Conservation (phyloP, 768 basidiomycete species). For the Porpolomopsis calyptriformis region DNA sequence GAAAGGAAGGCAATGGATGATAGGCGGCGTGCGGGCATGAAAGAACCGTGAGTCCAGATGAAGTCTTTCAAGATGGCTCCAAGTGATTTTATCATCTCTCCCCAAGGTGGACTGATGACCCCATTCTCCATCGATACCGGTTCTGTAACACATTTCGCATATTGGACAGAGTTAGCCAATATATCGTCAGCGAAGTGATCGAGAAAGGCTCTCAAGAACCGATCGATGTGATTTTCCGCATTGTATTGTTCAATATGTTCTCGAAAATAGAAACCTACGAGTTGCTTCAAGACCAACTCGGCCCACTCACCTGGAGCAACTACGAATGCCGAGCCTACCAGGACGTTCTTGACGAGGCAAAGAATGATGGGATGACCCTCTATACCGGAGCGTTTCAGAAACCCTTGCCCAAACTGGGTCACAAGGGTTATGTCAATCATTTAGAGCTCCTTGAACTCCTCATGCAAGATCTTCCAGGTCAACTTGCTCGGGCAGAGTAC, state of each 20-base stretch:
- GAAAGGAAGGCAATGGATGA: constrained; percentile 51
- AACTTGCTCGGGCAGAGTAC: constrained; percentile 40
- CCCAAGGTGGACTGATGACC: constrained; percentile 58
- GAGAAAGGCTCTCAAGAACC: constrained; percentile 52
- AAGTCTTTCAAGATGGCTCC: constrained; percentile 5
- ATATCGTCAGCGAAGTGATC: constrained; percentile 56
- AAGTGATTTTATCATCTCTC: constrained; percentile 1
- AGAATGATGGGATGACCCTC: constrained; percentile 30
- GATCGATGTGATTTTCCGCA: constrained; percentile 59
- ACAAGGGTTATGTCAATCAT: constrained; percentile 43
- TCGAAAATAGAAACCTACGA: constrained; percentile 68
- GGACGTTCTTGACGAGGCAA: constrained; percentile 36
- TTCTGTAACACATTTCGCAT: constrained; percentile 75
- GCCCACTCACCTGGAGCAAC: constrained; percentile 48
- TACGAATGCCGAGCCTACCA: constrained; percentile 47
- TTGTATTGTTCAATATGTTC: constrained; percentile 61
- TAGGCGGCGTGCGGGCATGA: constrained; percentile 36
- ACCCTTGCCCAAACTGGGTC: constrained; percentile 50
- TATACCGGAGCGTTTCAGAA: constrained; percentile 67
- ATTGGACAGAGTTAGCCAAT: constrained; percentile 61
- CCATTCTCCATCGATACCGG: constrained; percentile 39
- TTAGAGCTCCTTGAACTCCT: constrained; percentile 47
- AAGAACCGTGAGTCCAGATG: constrained; percentile 37
- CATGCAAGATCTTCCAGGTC: constrained; percentile 46
- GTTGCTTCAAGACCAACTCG: constrained; percentile 38